These are phyloP conservation scores for Malus sieversii DNA, from an alignment of 306 rosid genomes.

Conservation along the genomic window DNA sequence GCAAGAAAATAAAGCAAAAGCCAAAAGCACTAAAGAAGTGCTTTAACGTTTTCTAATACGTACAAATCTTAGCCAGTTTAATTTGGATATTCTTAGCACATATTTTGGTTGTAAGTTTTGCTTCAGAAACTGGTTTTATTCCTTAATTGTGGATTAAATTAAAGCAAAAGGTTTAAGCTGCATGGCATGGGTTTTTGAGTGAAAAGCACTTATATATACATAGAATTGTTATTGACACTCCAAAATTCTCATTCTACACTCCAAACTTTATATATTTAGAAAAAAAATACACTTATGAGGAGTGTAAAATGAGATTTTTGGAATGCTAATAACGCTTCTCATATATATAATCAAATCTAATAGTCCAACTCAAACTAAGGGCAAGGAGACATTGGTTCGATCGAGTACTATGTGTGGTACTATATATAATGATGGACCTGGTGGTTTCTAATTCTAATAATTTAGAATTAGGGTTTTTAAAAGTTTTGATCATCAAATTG, in stretches of 20 bases:
- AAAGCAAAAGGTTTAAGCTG: background rate
- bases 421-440: background rate
- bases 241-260: no score
- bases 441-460: background rate
- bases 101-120: background rate
- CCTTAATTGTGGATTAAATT: background rate
- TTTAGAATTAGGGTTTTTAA: background rate
- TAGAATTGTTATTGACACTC: no score
- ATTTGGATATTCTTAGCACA: background rate
- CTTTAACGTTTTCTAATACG: background rate
- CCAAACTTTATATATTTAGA: no score
- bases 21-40: background rate
- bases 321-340: no score
- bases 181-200: background rate
- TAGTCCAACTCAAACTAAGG: background rate
- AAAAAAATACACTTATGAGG: no score
- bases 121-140: background rate
- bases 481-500: background rate
- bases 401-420: background rate
- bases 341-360: no score
- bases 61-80: background rate
- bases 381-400: background rate
- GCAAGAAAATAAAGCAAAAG: background rate
- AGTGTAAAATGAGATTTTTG: no score
- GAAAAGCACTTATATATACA: background rate